Conservation (phyloP, 2,329 filamentous ascomycete species). For the Metarhizium guizhouense region DNA sequence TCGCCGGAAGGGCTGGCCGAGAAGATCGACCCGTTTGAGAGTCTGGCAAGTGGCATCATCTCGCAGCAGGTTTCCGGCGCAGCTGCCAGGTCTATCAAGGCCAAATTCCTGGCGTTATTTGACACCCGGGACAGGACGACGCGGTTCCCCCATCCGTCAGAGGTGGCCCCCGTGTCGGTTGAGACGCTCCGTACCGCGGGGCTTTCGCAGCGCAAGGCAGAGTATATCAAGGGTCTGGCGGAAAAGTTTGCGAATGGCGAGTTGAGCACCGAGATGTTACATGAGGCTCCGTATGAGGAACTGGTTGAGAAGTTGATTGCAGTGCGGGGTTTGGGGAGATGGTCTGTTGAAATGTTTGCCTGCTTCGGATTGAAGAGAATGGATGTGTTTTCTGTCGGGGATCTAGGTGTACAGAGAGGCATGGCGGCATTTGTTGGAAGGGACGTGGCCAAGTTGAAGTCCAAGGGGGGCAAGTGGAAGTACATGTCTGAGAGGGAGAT, state of each 20-base stretch:
- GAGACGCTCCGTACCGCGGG: slow-evolving; percentile 71
- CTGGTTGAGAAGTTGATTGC: slow-evolving; percentile 74
- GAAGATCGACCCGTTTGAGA: slow-evolving; percentile 79
- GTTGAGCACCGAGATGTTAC: slow-evolving; percentile 65
- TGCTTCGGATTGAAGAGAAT: slow-evolving; percentile 89
- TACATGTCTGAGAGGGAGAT: slow-evolving; percentile 96
- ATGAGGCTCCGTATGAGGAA: slow-evolving; percentile 75
- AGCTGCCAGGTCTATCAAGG: slow-evolving; percentile 81
- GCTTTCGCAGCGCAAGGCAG: slow-evolving; percentile 87
- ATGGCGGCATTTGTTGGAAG: slow-evolving; percentile 82
- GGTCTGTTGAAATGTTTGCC: slow-evolving; percentile 98
- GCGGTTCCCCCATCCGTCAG: slow-evolving; percentile 65
- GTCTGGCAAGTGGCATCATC: slow-evolving; percentile 78
- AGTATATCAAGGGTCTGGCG: slow-evolving; percentile 83
- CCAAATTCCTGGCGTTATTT: slow-evolving; percentile 74
- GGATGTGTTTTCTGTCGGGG: slow-evolving; percentile 88
- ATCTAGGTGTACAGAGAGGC: slow-evolving; percentile 87
- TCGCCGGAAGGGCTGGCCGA: slow-evolving; percentile 75
- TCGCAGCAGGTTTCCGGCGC: slow-evolving; percentile 94
- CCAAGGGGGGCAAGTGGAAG: slow-evolving; percentile 83
- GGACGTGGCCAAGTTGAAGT: slow-evolving; percentile 77
- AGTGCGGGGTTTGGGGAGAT: slow-evolving; percentile 77
- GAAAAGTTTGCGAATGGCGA: slow-evolving; percentile 71
- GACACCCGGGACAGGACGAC: slow-evolving; percentile 22
- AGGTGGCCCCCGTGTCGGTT: slow-evolving; percentile 57